Evolutionary conservation across 2,329 filamentous ascomycete species (phyloP).

Genomic region (Calonectria fujianensis): DNA sequence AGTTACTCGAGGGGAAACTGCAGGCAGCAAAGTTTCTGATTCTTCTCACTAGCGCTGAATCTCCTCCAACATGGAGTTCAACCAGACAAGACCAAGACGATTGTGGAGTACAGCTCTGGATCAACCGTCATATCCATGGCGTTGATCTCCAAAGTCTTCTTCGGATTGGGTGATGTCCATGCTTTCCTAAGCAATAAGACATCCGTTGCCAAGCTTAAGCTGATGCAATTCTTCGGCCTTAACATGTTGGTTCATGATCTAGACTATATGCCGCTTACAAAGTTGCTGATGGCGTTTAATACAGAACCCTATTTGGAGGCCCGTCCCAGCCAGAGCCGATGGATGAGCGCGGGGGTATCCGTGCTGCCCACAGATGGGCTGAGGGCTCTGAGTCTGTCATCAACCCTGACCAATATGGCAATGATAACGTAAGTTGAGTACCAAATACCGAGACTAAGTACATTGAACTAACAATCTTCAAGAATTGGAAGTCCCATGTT

Average conservation of each 20-base stretch:
- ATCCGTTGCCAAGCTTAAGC: neutral
- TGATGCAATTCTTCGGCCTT: constrained; percentile 17
- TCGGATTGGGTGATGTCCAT: constrained; percentile 68
- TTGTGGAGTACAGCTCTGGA: constrained; percentile 78
- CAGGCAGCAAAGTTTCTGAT: neutral
- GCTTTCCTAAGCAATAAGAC: constrained; percentile 11
- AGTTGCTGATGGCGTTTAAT: neutral
- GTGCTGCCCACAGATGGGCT: neutral
- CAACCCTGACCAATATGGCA: constrained; percentile 10
- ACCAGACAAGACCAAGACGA: constrained; percentile 65
- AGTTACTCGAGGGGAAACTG: constrained; percentile 56
- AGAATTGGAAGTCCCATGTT: constrained; percentile 19
- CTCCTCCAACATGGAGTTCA: constrained; percentile 1
- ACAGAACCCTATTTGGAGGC: constrained; percentile 10
- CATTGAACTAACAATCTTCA: neutral
- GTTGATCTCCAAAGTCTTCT: constrained; percentile 70
- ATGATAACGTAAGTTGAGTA: constrained; percentile 1
- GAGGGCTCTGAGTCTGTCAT: neutral
- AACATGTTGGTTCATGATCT: neutral
- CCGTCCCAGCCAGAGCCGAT: constrained; percentile 7
- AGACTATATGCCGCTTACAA: neutral
- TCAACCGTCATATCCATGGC: constrained; percentile 78
- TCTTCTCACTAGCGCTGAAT: neutral
- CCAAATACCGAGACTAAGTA: too few species aligned
- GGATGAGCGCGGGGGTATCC: constrained; percentile 8